Percentiles rank a stretch among this genome's conserved stretches.
Evolutionary conservation across 768 basidiomycete genomes (phyloP).

Genomic region (Clitopilus passeckerianus): DNA sequence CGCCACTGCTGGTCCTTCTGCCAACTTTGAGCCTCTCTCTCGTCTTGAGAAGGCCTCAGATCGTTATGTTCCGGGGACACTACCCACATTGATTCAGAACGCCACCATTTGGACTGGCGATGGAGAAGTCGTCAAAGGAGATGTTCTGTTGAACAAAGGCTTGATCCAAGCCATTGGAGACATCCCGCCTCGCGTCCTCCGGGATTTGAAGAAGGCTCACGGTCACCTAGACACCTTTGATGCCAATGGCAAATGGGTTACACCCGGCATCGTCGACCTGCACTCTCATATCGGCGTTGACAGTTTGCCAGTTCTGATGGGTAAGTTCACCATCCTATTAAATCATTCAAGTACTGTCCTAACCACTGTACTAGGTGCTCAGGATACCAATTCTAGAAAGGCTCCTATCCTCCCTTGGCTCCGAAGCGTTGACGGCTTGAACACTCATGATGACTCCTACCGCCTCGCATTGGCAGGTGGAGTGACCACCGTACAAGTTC

Average conservation of each 20-base stretch:
- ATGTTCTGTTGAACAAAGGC: slow-evolving; percentile 60
- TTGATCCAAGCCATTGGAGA: slow-evolving; percentile 53
- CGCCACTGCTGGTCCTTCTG: neutral
- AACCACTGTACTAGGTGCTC: slow-evolving; percentile 26
- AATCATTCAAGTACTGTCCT: neutral
- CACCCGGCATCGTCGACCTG: slow-evolving; percentile 40
- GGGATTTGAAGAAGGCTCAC: slow-evolving; percentile 6
- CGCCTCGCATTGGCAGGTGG: slow-evolving; percentile 59
- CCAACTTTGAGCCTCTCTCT: neutral
- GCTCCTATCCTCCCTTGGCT: slow-evolving; percentile 57
- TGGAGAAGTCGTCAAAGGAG: slow-evolving; percentile 57
- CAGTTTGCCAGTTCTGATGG: slow-evolving; percentile 23
- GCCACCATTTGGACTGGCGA: slow-evolving; percentile 81
- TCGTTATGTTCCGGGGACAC: slow-evolving; percentile 58
- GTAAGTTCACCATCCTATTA: slow-evolving; percentile 8
- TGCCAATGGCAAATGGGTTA: slow-evolving; percentile 58
- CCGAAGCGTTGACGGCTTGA: slow-evolving; percentile 65
- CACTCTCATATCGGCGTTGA: slow-evolving; percentile 37
- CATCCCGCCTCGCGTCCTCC: slow-evolving; percentile 18
- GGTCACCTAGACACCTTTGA: slow-evolving; percentile 38
- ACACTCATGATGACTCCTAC: slow-evolving; percentile 68
- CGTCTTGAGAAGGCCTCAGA: slow-evolving; percentile 35
- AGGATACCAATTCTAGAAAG: slow-evolving; percentile 53
- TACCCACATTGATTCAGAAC: slow-evolving; percentile 61
- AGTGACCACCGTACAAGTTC: slow-evolving; percentile 69